Evolutionary conservation across 106 monocot genomes (phyloP).

Genomic region (Agapanthus africanus): DNA sequence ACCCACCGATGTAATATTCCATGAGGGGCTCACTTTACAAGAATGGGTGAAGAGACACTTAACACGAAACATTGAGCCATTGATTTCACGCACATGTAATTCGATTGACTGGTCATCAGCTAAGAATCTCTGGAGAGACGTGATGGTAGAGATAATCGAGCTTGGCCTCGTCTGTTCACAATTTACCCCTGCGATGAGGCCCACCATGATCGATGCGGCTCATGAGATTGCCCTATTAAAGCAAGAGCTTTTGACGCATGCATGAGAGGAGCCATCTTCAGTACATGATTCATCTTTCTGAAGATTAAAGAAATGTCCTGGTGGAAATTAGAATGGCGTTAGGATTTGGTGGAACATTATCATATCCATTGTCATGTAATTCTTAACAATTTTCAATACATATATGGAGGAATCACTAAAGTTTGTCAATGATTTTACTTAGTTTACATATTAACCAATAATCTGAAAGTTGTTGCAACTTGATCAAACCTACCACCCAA

Average conservation of each 20-base stretch:
- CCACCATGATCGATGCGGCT: constrained; percentile 53
- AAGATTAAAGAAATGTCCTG: not conserved
- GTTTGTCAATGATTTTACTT: constrained; percentile 1
- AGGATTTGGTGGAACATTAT: not conserved
- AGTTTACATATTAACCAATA: too few species aligned
- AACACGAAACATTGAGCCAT: constrained; percentile 20
- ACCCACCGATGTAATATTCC: constrained; percentile 51
- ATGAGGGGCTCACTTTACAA: constrained; percentile 43
- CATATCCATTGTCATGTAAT: constrained; percentile 6
- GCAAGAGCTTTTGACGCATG: constrained; percentile 32
- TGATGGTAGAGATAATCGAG: constrained; percentile 32
- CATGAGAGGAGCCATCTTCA: not conserved
- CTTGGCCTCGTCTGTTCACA: constrained; percentile 39
- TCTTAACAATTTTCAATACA: constrained; percentile 5
- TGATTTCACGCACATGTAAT: constrained; percentile 17
- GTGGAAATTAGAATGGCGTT: not conserved
- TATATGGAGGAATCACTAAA: constrained; percentile 3
- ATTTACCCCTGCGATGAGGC: constrained; percentile 28
- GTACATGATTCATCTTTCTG: not conserved
- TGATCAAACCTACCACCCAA: too few species aligned
- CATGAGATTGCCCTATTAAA: constrained; percentile 40
- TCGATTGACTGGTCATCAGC: not conserved
- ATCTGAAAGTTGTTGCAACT: too few species aligned
- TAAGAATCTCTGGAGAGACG: constrained; percentile 13
- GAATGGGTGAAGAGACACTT: constrained; percentile 57